A percentile compares a stretch with the other conserved stretches of the same genome.
These are phyloP conservation scores for Helminthosporium solani DNA, from an alignment of 2,329 filamentous ascomycete species.

Conservation along the genomic window DNA sequence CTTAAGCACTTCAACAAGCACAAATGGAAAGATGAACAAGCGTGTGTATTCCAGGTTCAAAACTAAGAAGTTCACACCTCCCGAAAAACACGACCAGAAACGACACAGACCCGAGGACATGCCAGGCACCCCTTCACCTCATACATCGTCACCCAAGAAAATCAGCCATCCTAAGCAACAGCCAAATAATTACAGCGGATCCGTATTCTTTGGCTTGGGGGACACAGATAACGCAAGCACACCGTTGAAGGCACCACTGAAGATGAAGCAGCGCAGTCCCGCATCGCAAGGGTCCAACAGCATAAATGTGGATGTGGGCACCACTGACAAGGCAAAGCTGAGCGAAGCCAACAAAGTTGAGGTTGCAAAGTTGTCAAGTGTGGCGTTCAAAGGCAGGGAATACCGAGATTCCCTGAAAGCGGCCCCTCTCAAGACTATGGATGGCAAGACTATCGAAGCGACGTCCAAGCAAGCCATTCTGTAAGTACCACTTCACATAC, in stretches of 20 bases:
- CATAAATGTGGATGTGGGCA: background rate
- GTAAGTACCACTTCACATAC: constrained; percentile 9
- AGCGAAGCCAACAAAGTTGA: background rate
- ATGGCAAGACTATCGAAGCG: constrained; percentile 10
- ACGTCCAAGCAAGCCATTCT: constrained; percentile 6
- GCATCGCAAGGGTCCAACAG: background rate
- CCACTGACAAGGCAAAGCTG: background rate
- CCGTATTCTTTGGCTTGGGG: background rate
- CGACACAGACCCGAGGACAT: background rate
- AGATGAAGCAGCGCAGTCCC: background rate
- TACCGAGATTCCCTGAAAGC: background rate
- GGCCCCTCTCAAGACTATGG: background rate
- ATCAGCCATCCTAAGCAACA: background rate
- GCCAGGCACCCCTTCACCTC: background rate
- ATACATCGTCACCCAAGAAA: background rate
- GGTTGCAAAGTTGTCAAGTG: background rate
- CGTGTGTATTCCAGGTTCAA: background rate
- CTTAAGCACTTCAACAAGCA: too few relatives aligned
- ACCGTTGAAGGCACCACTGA: background rate
- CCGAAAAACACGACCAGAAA: background rate
- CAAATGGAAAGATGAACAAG: background rate
- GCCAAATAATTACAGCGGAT: background rate
- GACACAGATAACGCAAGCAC: background rate
- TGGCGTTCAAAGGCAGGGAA: background rate
- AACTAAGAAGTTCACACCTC: background rate